Conservation (phyloP, 2,329 filamentous ascomycete species). For the Apiospora hydei region DNA sequence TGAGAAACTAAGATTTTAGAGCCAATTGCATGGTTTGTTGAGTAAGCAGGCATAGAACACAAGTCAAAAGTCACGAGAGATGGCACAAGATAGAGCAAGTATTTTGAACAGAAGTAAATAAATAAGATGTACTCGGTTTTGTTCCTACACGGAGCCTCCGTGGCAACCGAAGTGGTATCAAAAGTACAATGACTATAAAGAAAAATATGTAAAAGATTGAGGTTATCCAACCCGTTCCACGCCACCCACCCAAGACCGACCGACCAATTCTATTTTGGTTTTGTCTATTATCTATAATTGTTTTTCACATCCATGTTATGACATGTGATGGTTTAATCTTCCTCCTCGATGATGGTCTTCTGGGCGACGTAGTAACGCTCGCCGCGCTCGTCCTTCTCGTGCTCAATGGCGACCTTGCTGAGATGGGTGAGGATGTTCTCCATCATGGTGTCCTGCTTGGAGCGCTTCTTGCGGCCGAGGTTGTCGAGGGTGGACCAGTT, state of each 20-base stretch:
- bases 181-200: conserved; percentile 22
- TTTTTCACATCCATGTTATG: background rate
- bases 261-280: conserved; percentile 8
- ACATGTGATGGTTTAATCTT: conserved; percentile 30
- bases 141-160: background rate
- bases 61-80: background rate
- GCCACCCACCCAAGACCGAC: conserved; percentile 4
- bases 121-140: conserved; percentile 12
- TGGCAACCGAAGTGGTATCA: conserved; percentile 29
- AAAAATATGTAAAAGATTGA: conserved; percentile 25
- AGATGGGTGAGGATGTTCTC: conserved; percentile 61
- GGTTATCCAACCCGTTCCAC: conserved; percentile 20
- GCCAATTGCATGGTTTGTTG: background rate
- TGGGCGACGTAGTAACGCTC: conserved; percentile 40
- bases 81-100: background rate
- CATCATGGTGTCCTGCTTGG: conserved; percentile 58
- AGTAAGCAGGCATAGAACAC: background rate
- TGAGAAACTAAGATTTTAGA: too few species aligned
- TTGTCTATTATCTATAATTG: background rate
- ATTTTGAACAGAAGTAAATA: conserved; percentile 1
- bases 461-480: conserved; percentile 58
- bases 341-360: conserved; percentile 39
- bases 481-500: conserved; percentile 43
- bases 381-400: conserved; percentile 54
- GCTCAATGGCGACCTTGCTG: conserved; percentile 58